Evolutionary conservation across 148 eudicot genomes (phyloP), one percentile per base, ranked within the genome.

Genomic region (Diospyros lotus): DNA sequence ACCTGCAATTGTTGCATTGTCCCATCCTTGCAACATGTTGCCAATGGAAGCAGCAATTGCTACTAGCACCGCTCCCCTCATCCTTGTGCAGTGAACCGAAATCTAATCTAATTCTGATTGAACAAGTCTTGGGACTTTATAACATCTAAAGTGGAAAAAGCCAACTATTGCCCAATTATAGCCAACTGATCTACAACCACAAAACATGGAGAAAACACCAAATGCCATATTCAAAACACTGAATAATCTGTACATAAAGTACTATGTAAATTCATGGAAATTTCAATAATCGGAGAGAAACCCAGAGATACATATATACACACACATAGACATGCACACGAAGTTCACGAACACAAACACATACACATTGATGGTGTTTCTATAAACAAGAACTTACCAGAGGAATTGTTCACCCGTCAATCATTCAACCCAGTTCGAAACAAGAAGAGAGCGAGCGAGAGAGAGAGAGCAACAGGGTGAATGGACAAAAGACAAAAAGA

Each of bases 1-100:
- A 95, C 99, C 99, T 80, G 99, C 97, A 60, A 95, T 92, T n/a
- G 96, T 90, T 51, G 99, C 99, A 81, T 90, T 95, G 75, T 95
- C 99, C 99, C 99, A 95, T 82, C 99, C 99, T 84, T 95, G 99
- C 88, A 92, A 83, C 85, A 95, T 28, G 84, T 93, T 95, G 60
- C 99, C 99, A 85, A 95, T 83, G 65, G 99, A 83, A 9, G 99
- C 97, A 80, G 93, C 91, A 78, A 92, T 60, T 1, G 99, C 99
- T 58, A 95, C 96, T 53, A 86, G 80, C 59, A 89, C 94, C 55
- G 97, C 92, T 66, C 94, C 99, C 61, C 83, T 90, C 94, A 88
- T 90, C 82, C 76, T 87, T 66, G 58, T 28, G 18, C 56, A 63
- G 61, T 43, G 44, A 28, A 11, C 52, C 14, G 50, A 80, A 71